phyloP scores from a whole-genome alignment of 2,329 filamentous ascomycete species.

The Hymenoscyphus fraxineus region DNA sequence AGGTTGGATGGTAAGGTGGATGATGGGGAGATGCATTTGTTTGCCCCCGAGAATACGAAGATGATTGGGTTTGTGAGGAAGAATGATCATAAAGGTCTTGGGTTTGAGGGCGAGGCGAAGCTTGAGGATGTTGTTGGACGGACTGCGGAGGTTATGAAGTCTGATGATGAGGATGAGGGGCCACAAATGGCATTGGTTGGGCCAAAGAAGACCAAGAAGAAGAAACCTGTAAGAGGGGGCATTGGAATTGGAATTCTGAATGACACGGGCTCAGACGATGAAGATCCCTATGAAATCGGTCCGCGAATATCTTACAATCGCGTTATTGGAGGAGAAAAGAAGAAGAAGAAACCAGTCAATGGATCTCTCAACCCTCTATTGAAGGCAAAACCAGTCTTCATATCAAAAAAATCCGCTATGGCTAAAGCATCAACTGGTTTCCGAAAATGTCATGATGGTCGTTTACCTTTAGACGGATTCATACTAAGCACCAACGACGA shows the following conservation, averaged over 20 bases:
- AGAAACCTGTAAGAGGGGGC: conserved; percentile 53
- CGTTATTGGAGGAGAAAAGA: conserved; percentile 75
- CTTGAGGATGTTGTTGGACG: conserved; percentile 38
- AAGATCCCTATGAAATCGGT: conserved; percentile 89
- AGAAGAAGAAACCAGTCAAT: conserved; percentile 63
- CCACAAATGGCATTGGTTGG: conserved; percentile 26
- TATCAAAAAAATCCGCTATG: conserved; percentile 59
- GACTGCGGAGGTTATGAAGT: conserved; percentile 34
- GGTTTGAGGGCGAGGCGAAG: conserved; percentile 57
- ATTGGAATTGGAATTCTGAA: conserved; percentile 89
- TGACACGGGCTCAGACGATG: conserved; percentile 90
- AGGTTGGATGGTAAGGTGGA: conserved; percentile 56
- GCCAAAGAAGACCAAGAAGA: conserved; percentile 44
- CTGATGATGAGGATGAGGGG: conserved; percentile 46
- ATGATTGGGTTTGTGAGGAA: conserved; percentile 66
- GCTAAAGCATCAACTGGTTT: conserved; percentile 43
- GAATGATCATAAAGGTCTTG: conserved; percentile 66
- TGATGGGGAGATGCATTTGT: conserved; percentile 57
- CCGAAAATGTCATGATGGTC: conserved; percentile 78
- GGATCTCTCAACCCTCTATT: conserved; percentile 60
- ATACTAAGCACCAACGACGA: conserved; percentile 57
- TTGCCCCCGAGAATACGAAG: conserved; percentile 76
- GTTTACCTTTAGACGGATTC: conserved; percentile 76
- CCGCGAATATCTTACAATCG: conserved; percentile 86
- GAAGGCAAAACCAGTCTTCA: conserved; percentile 67